These are phyloP conservation scores for Ilyonectria sp. DNA, from an alignment of 2,329 filamentous ascomycete species.

Conservation along the genomic window DNA sequence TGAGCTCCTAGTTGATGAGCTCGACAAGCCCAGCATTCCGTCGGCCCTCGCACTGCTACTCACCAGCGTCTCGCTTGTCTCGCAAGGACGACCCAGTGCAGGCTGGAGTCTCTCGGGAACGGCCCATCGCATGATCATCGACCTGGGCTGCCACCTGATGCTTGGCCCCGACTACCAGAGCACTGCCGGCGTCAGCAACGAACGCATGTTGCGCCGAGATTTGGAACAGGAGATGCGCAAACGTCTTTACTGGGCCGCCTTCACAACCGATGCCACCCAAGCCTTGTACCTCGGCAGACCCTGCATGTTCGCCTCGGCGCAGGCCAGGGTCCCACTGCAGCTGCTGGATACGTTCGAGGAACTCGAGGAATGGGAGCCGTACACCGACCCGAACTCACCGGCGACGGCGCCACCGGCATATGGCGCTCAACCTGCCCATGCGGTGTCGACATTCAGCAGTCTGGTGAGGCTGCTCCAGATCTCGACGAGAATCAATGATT, in stretches of 20 bases:
- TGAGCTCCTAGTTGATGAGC: slow-evolving; percentile 52
- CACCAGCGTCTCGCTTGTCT: slow-evolving; percentile 51
- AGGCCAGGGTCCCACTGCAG: slow-evolving; percentile 51
- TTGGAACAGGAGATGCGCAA: slow-evolving; percentile 53
- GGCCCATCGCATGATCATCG: slow-evolving; percentile 57
- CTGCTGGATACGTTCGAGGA: slow-evolving; percentile 54
- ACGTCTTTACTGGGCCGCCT: slow-evolving; percentile 54
- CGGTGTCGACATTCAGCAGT: slow-evolving; percentile 49
- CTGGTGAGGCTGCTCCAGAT: slow-evolving; percentile 49
- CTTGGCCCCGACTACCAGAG: slow-evolving; percentile 47
- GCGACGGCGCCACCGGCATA: slow-evolving; percentile 46
- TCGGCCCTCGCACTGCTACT: slow-evolving; percentile 54
- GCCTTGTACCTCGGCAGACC: slow-evolving; percentile 53
- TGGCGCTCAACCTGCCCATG: slow-evolving; percentile 48
- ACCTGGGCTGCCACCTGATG: slow-evolving; percentile 56
- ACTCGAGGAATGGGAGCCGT: slow-evolving; percentile 54
- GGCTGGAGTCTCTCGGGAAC: slow-evolving; percentile 55
- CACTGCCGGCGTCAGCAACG: slow-evolving; percentile 43
- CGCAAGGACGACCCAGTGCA: slow-evolving; percentile 53
- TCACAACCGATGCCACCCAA: slow-evolving; percentile 53
- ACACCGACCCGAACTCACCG: slow-evolving; percentile 49
- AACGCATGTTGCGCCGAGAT: slow-evolving; percentile 48
- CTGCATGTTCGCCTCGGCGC: slow-evolving; percentile 51
- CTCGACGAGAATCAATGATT: slow-evolving; percentile 47
- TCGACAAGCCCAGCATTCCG: slow-evolving; percentile 55